Percentiles rank a stretch among this genome's conserved stretches.
These are phyloP conservation scores for Aspergillus fructus DNA, from an alignment of 2,329 filamentous ascomycete species.

Conservation along the genomic window DNA sequence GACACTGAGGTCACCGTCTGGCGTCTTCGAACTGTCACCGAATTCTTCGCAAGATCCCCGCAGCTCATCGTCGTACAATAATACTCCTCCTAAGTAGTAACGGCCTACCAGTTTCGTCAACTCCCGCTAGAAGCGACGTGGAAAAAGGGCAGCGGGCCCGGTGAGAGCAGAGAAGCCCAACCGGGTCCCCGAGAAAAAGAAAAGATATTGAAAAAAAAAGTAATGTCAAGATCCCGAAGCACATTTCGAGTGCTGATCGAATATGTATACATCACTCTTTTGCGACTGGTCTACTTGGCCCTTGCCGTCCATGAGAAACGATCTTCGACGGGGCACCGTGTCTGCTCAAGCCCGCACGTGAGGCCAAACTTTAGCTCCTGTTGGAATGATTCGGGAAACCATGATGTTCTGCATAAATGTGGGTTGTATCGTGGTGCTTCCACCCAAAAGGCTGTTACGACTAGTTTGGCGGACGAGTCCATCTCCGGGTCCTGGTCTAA, in stretches of 20 bases:
- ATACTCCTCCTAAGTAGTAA: background rate
- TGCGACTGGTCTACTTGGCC: background rate
- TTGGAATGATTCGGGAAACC: constrained; percentile 8
- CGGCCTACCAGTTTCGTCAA: background rate
- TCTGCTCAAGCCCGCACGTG: constrained; percentile 11
- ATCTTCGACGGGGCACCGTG: background rate
- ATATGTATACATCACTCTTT: background rate
- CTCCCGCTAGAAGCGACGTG: constrained; percentile 11
- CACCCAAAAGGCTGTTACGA: constrained; percentile 2
- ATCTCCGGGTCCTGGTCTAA: background rate
- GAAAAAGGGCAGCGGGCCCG: background rate
- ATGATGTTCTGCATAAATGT: constrained; percentile 21
- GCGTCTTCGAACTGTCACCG: background rate
- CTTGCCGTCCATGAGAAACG: background rate
- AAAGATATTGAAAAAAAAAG: background rate
- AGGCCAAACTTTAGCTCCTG: constrained; percentile 7
- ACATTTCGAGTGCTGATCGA: background rate
- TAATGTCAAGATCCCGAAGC: background rate
- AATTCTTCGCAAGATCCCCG: background rate
- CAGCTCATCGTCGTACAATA: background rate
- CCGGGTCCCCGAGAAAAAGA: constrained; percentile 6
- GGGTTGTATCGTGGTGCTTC: constrained; percentile 8
- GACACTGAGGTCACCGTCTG: background rate
- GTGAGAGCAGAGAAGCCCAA: background rate
- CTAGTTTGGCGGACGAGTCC: constrained; percentile 4